Evolutionary conservation across 768 basidiomycete genomes (phyloP).

Genomic region (Leccinum aurantiacum): DNA sequence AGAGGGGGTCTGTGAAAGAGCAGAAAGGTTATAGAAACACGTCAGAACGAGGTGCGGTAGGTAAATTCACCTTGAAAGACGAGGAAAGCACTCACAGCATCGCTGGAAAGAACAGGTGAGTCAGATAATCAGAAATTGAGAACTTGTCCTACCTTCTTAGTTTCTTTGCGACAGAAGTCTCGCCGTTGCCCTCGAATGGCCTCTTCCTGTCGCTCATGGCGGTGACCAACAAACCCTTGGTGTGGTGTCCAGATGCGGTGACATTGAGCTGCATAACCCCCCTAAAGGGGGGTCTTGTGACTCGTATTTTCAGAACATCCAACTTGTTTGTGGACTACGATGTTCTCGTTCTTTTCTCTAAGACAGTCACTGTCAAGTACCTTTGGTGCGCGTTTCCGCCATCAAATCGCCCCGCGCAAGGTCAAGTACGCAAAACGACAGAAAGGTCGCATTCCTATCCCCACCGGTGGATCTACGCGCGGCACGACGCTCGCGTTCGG

Average conservation of each 20-base stretch:
- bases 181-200: conserved; percentile 54
- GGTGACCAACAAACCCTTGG: conserved; percentile 9
- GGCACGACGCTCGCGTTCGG: conserved; percentile 92
- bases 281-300: conserved; percentile 17
- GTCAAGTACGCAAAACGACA: conserved; percentile 87
- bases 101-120: conserved; percentile 42
- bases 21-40: conserved; percentile 65
- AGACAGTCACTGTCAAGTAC: conserved; percentile 10
- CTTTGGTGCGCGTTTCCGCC: conserved; percentile 38
- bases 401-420: conserved; percentile 77
- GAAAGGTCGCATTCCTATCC: conserved; percentile 85
- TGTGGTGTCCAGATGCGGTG: background rate
- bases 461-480: conserved; percentile 86
- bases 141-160: conserved; percentile 54
- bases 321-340: background rate
- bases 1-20: conserved; percentile 46
- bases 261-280: conserved; percentile 13
- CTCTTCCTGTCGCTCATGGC: conserved; percentile 71
- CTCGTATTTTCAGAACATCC: background rate
- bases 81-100: conserved; percentile 58
- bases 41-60: conserved; percentile 53
- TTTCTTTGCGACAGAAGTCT: conserved; percentile 53
- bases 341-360: conserved; percentile 27
- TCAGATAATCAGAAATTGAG: conserved; percentile 21
- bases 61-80: conserved; percentile 71